phyloP scores from a whole-genome alignment of 2,329 filamentous ascomycete species.

The Exophiala sp. region DNA sequence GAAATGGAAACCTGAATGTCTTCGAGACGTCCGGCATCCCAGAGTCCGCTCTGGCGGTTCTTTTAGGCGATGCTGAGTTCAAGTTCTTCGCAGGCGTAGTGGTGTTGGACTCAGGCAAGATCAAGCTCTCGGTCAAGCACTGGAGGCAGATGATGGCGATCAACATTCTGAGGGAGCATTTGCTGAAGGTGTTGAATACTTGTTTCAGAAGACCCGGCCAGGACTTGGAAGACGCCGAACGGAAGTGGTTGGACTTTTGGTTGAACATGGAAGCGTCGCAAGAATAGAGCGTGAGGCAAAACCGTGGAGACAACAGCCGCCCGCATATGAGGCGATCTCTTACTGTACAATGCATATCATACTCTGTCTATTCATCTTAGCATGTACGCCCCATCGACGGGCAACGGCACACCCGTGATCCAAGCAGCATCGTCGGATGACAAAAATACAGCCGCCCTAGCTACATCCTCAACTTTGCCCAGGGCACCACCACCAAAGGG shows the following conservation, averaged over 20 bases:
- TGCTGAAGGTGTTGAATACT: slow-evolving; percentile 13
- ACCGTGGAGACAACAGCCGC: background rate
- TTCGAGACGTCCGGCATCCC: slow-evolving; percentile 82
- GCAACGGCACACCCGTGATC: slow-evolving; percentile 44
- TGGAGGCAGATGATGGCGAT: slow-evolving; percentile 92
- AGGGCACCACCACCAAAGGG: slow-evolving; percentile 13
- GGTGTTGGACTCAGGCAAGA: slow-evolving; percentile 79
- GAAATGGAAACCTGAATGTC: slow-evolving; percentile 74
- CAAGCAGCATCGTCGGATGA: slow-evolving; percentile 47
- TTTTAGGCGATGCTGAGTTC: slow-evolving; percentile 85
- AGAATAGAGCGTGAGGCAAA: background rate
- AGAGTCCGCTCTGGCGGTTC: slow-evolving; percentile 74
- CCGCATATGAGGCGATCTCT: no score
- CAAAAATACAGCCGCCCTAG: slow-evolving; percentile 43
- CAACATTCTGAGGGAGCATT: slow-evolving; percentile 63
- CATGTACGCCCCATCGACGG: slow-evolving; percentile 47
- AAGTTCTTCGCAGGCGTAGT: slow-evolving; percentile 88
- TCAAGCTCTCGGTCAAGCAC: slow-evolving; percentile 76
- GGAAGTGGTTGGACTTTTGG: slow-evolving; percentile 21
- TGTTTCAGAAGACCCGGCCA: slow-evolving; percentile 8
- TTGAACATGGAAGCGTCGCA: slow-evolving; percentile 20
- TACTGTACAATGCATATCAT: background rate
- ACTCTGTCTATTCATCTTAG: slow-evolving; percentile 2
- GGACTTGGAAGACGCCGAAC: slow-evolving; percentile 5
- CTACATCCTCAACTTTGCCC: slow-evolving; percentile 33